Base-by-base conservation (phyloP, 768 basidiomycete genomes). In the Boletus edulis region DNA sequence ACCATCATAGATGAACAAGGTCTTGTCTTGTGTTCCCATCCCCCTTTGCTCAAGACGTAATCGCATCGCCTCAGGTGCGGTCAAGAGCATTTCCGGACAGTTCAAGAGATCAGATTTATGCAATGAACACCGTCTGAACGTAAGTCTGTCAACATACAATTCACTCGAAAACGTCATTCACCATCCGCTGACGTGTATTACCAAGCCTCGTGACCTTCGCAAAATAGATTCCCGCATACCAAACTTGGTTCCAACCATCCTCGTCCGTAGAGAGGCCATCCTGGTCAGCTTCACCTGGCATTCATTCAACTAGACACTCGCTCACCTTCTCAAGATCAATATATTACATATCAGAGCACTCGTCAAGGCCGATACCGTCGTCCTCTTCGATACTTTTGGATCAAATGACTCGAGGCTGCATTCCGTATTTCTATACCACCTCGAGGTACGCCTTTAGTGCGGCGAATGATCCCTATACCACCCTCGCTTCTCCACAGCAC, bases 181-280 rank as follows among this genome's bases (percentile, higher is more conserved):
- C 46, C 55, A 57, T 55, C 56, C 51, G 54, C 58, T 70, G 62
- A 69, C 61, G 54, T 57, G 55, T 53, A 62, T 62, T 15, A 61
- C 59, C 20, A 62, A 94, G 91, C 89, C 94, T 62, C 89, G 96
- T 79, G 96, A 98, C 76, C 78, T 98, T 22, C 87, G 96, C 51
- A 97, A 98, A 78, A 91, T 98, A 61, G 96, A 98, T 75, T 94
- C 92, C 5, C 81, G 93, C 61, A 82, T 94, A 61, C 94, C 95
- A 35, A 97, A 95, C 72, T 84, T 96, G 53, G 89, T 98, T 17
- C 94, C 95, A 39, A 94, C 94, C 40, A 95, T 98, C 64, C 82
- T 98, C 53, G 83, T 89, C 49, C 81, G 96, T 60, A 88, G 86
- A 65, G 87, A 92, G 72, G 92, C 90, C 45, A 85, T 98, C 60